Base-by-base conservation (phyloP, 176 grass and related monocot species). In the Musa beccarii region DNA sequence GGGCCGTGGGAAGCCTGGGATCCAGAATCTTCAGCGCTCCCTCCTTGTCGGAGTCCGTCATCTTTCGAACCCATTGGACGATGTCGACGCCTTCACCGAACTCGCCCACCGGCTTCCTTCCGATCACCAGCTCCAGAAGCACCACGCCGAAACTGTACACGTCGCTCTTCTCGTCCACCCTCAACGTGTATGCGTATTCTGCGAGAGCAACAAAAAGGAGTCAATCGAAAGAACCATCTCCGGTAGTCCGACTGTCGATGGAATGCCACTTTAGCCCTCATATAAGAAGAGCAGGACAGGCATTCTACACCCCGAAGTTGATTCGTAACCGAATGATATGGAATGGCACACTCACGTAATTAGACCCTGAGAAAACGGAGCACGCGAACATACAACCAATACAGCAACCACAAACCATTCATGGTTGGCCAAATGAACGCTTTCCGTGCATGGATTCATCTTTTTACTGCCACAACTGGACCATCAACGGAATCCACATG, bases 71-170 rank as follows among this genome's bases (percentile, higher is more conserved):
- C 63, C 63, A 66, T 11, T 66, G 63, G 21, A 71, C 68, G 68
- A 71, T 52, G 68, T 71, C 68, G 49, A 71, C 68, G 68, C 68
- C 68, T 1, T 71, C 68, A 14, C 68, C 68, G 68, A 71, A 71
- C 49, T 51, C 68, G 16, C 68, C 68, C 43, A 71, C 68, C 43
- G 68, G 68, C 29, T 21, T 49, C 68, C 68, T 29, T 19, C 68
- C 68, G 68, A 49, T 71, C 15, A 71, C 68, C 68, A 71, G 68
- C 74, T 90, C 87, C 54, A 86, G 55, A 13, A 90, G 82, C 69
- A 90, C 88, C 20, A 90, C 79, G 12, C 88, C 84, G 69, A 84
- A 87, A 59, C 88, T 87, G 51, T 87, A 90, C 51, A 90, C 88
- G 59, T 87, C 84, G 68, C 68, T 71, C 43, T 71, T 71, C 68